Evolutionary conservation across 2,329 filamentous ascomycete species (phyloP), one percentile per base, ranked within the genome.

Genomic region (Aspergillus tubingensis): DNA sequence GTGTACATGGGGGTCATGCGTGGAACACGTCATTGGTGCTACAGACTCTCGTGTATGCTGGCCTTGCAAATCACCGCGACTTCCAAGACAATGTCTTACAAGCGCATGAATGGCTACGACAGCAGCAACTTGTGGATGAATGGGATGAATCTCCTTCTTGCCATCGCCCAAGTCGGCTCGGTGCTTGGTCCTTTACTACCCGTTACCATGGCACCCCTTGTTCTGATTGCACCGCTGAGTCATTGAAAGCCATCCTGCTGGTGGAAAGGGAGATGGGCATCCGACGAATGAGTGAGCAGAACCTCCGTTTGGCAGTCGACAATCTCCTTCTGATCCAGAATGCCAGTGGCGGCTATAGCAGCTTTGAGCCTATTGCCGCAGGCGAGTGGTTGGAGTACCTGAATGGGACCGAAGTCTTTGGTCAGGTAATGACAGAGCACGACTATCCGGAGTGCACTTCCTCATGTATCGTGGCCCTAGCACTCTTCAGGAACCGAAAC

Each of bases 341-440:
- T 36, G 5, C 50, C 27, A 47, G 48, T 2, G 62, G 59, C 3
- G 62, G 62, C 1, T 64, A 49, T n/a, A 44, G 36, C 15, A 57
- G 51, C 23, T 64, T 57, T 15, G 62, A 64, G 5, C 57, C 30
- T 2, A 60, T 52, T 5, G 48, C 50, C 3, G 56, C 55, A 1
- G 50, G 56, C 1, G 8, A 27, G 2, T 58, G 51, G 7, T 21
- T 64, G 5, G 62, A 64, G 19, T 27, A 50, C 3, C 21, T 64
- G 25, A 64, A 64, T 17, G 57, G 52, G 2, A 53, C 62, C 1
- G 59, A 64, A n/a, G 32, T 64, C 1, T 64, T 62, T 19, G 62
- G 54, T 1, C 60, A 51, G 3, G 53, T 60, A 4, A 62, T 64
- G 62, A 43, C 58, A 4, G 62, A 62, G 39, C 58, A 64, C 15